These are phyloP conservation scores for Nicotiana knightiana DNA, from an alignment of 257 asterid species.

Conservation along the genomic window DNA sequence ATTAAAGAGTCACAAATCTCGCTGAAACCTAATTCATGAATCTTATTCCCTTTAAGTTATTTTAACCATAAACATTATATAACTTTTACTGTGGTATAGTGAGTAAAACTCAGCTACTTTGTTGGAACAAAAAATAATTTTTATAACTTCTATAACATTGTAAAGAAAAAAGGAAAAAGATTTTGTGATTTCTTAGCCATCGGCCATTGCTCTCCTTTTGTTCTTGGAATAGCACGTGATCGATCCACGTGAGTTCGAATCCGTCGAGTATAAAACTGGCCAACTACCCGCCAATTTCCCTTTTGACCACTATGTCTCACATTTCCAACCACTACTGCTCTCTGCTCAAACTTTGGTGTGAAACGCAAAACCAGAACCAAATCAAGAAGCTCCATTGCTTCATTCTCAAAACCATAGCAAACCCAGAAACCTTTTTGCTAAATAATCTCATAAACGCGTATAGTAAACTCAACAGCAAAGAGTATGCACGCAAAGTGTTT, in stretches of 20 bases:
- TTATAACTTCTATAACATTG: too few relatives aligned
- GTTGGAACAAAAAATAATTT: too few relatives aligned
- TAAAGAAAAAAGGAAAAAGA: too few relatives aligned
- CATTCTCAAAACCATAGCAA: slow-evolving; percentile 41
- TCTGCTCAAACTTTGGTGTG: slow-evolving; percentile 62
- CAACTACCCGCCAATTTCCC: slow-evolving; percentile 33
- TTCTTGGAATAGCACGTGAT: too few relatives aligned
- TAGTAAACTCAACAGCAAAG: slow-evolving; percentile 28
- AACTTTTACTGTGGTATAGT: too few relatives aligned
- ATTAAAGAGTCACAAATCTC: too few relatives aligned
- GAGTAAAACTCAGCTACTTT: too few relatives aligned
- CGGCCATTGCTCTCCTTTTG: too few relatives aligned
- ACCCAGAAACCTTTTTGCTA: slow-evolving; percentile 66
- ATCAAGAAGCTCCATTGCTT: slow-evolving; percentile 63
- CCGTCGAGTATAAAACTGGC: background rate
- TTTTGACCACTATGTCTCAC: slow-evolving; percentile 30
- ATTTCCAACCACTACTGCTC: slow-evolving; percentile 56
- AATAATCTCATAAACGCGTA: slow-evolving; percentile 53
- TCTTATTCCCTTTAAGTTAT: too few relatives aligned
- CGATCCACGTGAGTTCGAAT: background rate
- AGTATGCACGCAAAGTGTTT: slow-evolving; percentile 63
- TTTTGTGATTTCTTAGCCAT: too few relatives aligned
- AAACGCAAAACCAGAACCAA: slow-evolving; percentile 35
- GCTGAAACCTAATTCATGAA: too few relatives aligned
- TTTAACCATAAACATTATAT: too few relatives aligned